A percentile compares a stretch with the other conserved stretches of the same genome.
These are phyloP conservation scores for Clathrospora elynae DNA, from an alignment of 2,329 filamentous ascomycete genomes.

Conservation along the genomic window DNA sequence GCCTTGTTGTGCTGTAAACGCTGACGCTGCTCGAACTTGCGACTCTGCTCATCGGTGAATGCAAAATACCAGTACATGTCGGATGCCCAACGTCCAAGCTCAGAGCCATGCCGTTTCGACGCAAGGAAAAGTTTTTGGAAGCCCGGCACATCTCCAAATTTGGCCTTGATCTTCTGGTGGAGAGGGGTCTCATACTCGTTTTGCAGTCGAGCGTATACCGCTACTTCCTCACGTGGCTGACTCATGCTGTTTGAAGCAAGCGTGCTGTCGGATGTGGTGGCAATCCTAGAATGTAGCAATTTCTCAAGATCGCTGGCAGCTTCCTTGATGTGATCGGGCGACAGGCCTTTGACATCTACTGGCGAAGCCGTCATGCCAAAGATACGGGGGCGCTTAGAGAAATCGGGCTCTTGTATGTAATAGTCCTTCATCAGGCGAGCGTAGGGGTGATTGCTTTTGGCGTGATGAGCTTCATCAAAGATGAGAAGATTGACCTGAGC, in stretches of 20 bases:
- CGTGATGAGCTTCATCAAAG: conserved; percentile 95
- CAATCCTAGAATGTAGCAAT: conserved; percentile 80
- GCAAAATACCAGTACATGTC: conserved; percentile 79
- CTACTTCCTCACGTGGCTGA: conserved; percentile 63
- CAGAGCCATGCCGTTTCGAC: conserved; percentile 63
- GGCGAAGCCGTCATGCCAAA: conserved; percentile 98
- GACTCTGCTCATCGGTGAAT: conserved; percentile 65
- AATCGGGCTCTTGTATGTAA: conserved; percentile 62
- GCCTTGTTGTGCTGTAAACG: conserved; percentile 47
- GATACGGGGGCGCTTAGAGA: conserved; percentile 68
- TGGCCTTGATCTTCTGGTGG: conserved; percentile 60
- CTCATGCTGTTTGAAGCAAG: conserved; percentile 64
- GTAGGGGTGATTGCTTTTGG: conserved; percentile 92
- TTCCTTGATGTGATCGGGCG: conserved; percentile 65
- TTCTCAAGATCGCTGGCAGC: conserved; percentile 75
- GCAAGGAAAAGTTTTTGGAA: conserved; percentile 65
- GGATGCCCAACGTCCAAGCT: conserved; percentile 82
- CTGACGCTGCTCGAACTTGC: conserved; percentile 64
- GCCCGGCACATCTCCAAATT: conserved; percentile 58
- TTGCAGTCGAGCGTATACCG: conserved; percentile 60
- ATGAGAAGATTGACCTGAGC: conserved; percentile 84
- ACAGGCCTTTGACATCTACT: conserved; percentile 70
- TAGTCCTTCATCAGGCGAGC: conserved; percentile 87
- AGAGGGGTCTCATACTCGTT: conserved; percentile 67
- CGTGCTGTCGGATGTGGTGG: conserved; percentile 69